Base-by-base conservation (phyloP, 108 stramenopile species). In the Discostella stelligeroides region DNA sequence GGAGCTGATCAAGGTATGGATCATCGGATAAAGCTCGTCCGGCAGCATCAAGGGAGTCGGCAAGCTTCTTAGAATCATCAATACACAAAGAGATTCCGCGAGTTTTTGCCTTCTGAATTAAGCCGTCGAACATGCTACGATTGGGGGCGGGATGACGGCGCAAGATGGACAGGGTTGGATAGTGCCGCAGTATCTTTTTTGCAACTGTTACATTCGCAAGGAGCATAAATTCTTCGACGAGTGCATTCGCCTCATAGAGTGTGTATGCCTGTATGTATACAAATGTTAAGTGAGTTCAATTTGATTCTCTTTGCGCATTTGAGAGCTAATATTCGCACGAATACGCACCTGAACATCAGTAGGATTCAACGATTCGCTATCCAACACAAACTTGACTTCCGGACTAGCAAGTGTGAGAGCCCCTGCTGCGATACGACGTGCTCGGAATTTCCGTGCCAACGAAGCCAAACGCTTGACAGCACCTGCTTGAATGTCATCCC, bases 201-300 rank as follows among this genome's bases (percentile, higher is more conserved):
- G 94, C 84, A 9, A 99, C 99, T 10, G 97, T 95, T 43, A 99
- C 97, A 72, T 99, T 99, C 18, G 98, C 99, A 38, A 98, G 68
- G 18, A 99, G 85, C 99, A 99, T 99, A 68, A 98, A 98, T 73
- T 99, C 99, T 72, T 99, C 98, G 10, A 99, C 98, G 39, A 96
- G 53, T 13, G 88, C 80, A 72, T 97, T 98, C 2, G 98, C 92
- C 62, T 98, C 96, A 53, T 90, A 82, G 40, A 94, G 71, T 25
- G 85, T 82, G 70, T 98, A 98, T 4, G 89, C 84, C 71, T 95
- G 90, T 14, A 99, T 97, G 15, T 6, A 34, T 34, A 34, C 34
- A 34, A 34, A 6, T 5, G 6, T 3, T 34, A 3, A 34, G 34
- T 5, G 6, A 34, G 34, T 34, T 34, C 34, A 6, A 34, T 34